phyloP scores from a whole-genome alignment of 345 rosid species.

The Gossypium mustelinum region DNA sequence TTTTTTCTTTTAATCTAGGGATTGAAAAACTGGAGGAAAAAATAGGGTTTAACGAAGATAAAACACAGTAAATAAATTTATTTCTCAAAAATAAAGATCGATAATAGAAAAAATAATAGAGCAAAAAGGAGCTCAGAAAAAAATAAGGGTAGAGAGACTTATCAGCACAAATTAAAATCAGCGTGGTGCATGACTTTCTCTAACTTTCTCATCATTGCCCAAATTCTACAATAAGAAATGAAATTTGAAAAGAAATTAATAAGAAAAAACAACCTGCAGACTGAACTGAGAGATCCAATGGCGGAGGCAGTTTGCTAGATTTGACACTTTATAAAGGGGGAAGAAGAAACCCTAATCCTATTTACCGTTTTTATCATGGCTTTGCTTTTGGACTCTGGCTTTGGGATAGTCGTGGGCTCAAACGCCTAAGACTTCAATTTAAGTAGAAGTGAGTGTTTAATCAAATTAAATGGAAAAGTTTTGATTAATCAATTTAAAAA shows the following conservation, averaged over 20 bases:
- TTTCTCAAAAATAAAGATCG: no score
- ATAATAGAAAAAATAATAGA: neutral
- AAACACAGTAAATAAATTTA: no score
- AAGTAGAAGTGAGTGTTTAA: neutral
- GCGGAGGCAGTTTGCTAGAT: neutral
- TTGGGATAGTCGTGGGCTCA: neutral
- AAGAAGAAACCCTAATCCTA: neutral
- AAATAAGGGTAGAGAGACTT: slow-evolving; percentile 38
- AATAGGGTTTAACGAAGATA: neutral
- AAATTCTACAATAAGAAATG: neutral
- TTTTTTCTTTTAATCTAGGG: no score
- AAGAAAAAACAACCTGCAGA: neutral
- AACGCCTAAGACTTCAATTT: neutral
- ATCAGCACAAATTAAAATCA: slow-evolving; percentile 44
- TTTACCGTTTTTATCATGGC: neutral
- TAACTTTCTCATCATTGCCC: slow-evolving; percentile 42
- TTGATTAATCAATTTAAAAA: no score
- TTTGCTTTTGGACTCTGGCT: neutral
- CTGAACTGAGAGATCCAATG: neutral
- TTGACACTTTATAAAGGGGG: neutral
- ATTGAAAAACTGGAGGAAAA: neutral
- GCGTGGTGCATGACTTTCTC: slow-evolving; percentile 67
- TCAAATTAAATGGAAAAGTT: no score
- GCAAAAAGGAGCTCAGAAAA: slow-evolving; percentile 36
- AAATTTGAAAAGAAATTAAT: neutral